Conservation (phyloP, 352 stramenopile genomes). For the Phytophthora palmivora region DNA sequence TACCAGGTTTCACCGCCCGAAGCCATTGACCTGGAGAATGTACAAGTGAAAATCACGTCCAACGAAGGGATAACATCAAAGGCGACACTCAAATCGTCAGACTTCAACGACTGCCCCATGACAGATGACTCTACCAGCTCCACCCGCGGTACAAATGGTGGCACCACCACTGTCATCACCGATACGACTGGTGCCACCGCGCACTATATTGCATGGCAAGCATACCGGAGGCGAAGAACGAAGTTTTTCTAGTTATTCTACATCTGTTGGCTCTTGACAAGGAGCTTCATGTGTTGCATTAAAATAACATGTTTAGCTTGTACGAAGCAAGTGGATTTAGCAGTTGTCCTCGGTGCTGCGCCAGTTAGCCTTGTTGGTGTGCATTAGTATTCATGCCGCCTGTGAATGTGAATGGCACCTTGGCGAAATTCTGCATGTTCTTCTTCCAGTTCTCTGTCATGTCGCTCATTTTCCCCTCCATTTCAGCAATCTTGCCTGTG, state of each 20-base stretch:
- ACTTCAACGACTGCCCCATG: constrained; percentile 54
- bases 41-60: constrained; percentile 85
- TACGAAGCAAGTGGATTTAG: neutral
- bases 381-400: constrained; percentile 43
- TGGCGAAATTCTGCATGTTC: constrained; percentile 88
- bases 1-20: constrained; percentile 55
- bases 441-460: constrained; percentile 88
- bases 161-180: constrained; percentile 36
- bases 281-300: no score
- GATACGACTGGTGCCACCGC: constrained; percentile 41
- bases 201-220: constrained; percentile 50
- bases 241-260: constrained; percentile 42
- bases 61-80: constrained; percentile 92
- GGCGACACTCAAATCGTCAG: constrained; percentile 55
- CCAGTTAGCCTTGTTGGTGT: constrained; percentile 29
- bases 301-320: neutral
- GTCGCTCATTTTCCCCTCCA: constrained; percentile 89
- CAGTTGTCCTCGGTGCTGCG: neutral
- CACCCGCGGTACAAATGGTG: constrained; percentile 8
- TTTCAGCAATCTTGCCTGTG: constrained; percentile 76
- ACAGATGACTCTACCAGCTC: constrained; percentile 35
- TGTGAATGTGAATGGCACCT: constrained; percentile 75
- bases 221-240: constrained; percentile 37
- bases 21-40: constrained; percentile 38
- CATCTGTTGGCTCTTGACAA: neutral